These are phyloP conservation scores for Claviceps fusiformis DNA, from an alignment of 2,329 filamentous ascomycete genomes.

Conservation along the genomic window DNA sequence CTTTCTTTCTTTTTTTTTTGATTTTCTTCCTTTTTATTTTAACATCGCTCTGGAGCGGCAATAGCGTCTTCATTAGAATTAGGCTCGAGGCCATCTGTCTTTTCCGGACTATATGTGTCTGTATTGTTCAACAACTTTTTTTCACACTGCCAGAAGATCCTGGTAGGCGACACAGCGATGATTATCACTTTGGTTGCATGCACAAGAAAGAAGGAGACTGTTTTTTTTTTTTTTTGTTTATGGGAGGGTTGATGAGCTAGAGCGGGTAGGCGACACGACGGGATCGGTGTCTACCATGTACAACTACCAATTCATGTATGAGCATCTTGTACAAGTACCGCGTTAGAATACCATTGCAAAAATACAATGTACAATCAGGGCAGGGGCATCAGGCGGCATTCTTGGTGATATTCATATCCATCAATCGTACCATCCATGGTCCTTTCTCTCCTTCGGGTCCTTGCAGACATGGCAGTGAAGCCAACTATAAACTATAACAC, in stretches of 20 bases:
- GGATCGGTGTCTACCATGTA: background rate
- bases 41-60: background rate
- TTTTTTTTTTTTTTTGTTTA: no score
- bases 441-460: background rate
- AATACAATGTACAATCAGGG: background rate
- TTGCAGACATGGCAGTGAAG: background rate
- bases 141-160: no score
- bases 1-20: no score
- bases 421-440: background rate
- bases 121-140: no score
- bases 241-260: no score
- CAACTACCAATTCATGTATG: background rate
- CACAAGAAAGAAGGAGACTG: background rate
- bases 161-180: no score
- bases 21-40: no score
- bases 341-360: no score
- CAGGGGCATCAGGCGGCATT: background rate
- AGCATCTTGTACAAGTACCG: background rate
- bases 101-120: no score
- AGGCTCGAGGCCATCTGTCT: background rate
- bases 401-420: background rate
- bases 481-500: background rate
- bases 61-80: background rate
- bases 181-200: background rate
- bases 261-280: no score